phyloP scores from a whole-genome alignment of 2,329 filamentous ascomycete genomes.

The Neurospora sp. region DNA sequence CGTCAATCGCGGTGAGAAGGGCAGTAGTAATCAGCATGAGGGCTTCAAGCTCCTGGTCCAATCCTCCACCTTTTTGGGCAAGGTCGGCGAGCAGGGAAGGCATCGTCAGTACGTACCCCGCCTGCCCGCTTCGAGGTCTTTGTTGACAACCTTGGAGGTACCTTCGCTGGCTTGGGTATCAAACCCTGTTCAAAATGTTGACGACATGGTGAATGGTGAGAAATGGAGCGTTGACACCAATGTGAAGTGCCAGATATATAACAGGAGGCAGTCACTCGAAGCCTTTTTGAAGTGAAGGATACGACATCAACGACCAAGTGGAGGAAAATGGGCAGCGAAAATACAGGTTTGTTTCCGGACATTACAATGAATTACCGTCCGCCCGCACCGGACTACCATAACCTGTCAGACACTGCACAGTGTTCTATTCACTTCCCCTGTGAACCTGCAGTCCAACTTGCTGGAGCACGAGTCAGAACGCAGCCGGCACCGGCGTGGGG shows the following conservation, averaged over 20 bases:
- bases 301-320: not conserved
- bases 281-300: not conserved
- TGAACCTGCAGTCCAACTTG: not conserved
- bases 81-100: not conserved
- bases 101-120: not conserved
- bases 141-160: not conserved
- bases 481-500: conserved; percentile 9
- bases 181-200: not conserved
- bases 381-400: not conserved
- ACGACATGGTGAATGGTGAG: not conserved
- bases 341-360: not conserved
- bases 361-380: not conserved
- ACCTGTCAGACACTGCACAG: not conserved
- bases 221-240: not conserved
- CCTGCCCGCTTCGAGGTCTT: not conserved
- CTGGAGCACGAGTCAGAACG: conserved; percentile 13
- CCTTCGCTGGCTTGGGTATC: not conserved
- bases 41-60: not conserved
- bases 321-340: not conserved
- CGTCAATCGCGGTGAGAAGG: not conserved
- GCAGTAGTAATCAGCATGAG: not conserved
- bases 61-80: not conserved
- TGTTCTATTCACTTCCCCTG: not conserved
- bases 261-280: not conserved
- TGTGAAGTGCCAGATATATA: not conserved